phyloP scores from a whole-genome alignment of 306 rosid genomes.

The Cucurbita pepo region DNA sequence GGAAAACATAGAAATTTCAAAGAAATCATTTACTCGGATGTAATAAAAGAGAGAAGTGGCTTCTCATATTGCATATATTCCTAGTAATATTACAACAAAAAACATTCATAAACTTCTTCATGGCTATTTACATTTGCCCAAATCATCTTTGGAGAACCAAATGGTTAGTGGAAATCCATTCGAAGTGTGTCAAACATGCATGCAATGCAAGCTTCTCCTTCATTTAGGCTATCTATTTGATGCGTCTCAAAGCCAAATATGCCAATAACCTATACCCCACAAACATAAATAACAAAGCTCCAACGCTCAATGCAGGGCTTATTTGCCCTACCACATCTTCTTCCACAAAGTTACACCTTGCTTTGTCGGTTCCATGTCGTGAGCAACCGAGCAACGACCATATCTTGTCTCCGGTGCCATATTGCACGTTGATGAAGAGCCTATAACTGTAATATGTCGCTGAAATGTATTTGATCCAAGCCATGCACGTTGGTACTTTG shows the following conservation, averaged over 20 bases:
- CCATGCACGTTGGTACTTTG: constrained; percentile 49
- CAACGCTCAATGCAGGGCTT: constrained; percentile 35
- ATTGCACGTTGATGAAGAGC: constrained; percentile 51
- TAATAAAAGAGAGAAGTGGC: neutral
- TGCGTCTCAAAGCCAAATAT: constrained; percentile 58
- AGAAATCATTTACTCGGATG: neutral
- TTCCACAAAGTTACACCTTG: constrained; percentile 50
- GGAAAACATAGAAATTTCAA: neutral
- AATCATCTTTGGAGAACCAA: neutral
- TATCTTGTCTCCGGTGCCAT: constrained; percentile 48
- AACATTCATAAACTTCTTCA: neutral
- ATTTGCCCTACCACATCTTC: constrained; percentile 72
- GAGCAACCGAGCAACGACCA: constrained; percentile 45
- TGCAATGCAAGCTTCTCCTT: neutral
- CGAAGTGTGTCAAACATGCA: neutral
- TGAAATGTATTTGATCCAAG: constrained; percentile 73
- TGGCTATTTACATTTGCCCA: constrained; percentile 8
- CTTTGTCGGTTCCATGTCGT: constrained; percentile 2
- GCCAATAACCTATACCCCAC: constrained; percentile 68
- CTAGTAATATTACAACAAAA: neutral
- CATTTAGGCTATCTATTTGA: constrained; percentile 12
- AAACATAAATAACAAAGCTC: constrained; percentile 54
- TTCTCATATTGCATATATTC: neutral
- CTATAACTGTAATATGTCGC: constrained; percentile 58
- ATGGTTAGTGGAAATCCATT: neutral